Base-by-base conservation (phyloP, 208 protist genomes). In the Cochliopodium minus region DNA sequence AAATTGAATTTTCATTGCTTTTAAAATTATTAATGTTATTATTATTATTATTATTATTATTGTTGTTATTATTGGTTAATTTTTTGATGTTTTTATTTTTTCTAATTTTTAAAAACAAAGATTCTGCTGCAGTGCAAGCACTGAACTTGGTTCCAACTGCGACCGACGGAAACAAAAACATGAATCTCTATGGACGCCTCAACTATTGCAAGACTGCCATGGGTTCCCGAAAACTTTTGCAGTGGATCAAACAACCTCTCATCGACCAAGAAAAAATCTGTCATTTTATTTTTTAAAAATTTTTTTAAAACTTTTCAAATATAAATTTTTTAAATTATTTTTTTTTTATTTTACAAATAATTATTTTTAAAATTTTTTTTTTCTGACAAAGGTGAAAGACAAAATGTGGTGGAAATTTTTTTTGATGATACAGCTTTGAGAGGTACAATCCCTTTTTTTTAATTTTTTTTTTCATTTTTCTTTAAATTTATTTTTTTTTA, bases 231-330 rank as follows among this genome's bases (percentile, higher is more conserved):
- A 66, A 79, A 55, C 81, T 98, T 65, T 69, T 80, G 15, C 82
- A 93, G 68, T 98, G 91, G 90, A 72, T 98, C 26, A 87, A 91
- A 42, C 91, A 97, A 79, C 92, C 92, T 7, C 67, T 97, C 15
- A 70, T 89, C 20, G 78, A 85, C 52, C 59, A 69, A 0, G 76
- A 83, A 0, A 75, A 87, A 29, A 96, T 97, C 62, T 74, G 80
- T n/a, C n/a, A n/a, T n/a, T n/a, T n/a, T n/a, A n/a, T n/a, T n/a
- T n/a, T n/a, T n/a, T n/a, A n/a, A n/a, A n/a, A n/a, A n/a, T n/a
- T n/a, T n/a, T n/a, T n/a, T n/a, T n/a, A n/a, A n/a, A n/a, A n/a
- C n/a, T n/a, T n/a, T n/a, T n/a, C n/a, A n/a, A n/a, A n/a, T n/a
- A n/a, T n/a, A n/a, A n/a, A n/a, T n/a, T n/a, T n/a, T n/a, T n/a